Evolutionary conservation across 2,329 filamentous ascomycete species (phyloP), one percentile per base, ranked within the genome.

Genomic region (Colletotrichum sp.): DNA sequence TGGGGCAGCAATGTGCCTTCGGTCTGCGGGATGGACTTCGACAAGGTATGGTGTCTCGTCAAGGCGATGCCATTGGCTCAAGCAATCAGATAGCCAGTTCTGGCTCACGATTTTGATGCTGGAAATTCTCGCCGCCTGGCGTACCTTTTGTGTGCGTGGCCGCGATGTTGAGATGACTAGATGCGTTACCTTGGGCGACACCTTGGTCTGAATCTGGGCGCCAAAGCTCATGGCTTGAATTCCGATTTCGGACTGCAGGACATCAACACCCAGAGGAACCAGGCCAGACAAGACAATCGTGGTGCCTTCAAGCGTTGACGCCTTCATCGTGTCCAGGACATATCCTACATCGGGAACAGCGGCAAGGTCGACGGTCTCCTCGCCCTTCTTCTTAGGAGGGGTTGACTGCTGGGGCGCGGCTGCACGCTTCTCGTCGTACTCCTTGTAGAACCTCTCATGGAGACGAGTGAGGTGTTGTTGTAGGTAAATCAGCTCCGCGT

Each of bases 21-120:
- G 88, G 79, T 95, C 94, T 21, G 93, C 91, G 1, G 94, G 92
- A 68, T 95, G 93, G 4, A 96, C 89, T n/a, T 93, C 89, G 63
- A 98, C 84, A n/a, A 94, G 87, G 81, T 96, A 98, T 0, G 94
- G 93, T 4, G 89, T 89, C 83, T 98, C 96, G 72, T 97, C 93
- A 13, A 98, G 88, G 72, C 91, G 93, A 78, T 91, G 89, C 97
- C 97, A 99, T 83, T 94, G 93, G 30, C 92, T 94, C 78, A 99
- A 92, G 71, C 93, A 98, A 79, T 96, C 94, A 36, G 93, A 90
- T 34, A 99, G 92, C 97, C 97, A 99, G 80, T 95, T 92, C 69
- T 96, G 94, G 79, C 94, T 96, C 64, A 99, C 97, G 75, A 99
- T 98, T 83, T 96, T 96, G 84, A 99, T 95, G 68, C 92, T 92